Conservation (phyloP, 2,329 filamentous ascomycete species). For the Monosporascus ibericus region DNA sequence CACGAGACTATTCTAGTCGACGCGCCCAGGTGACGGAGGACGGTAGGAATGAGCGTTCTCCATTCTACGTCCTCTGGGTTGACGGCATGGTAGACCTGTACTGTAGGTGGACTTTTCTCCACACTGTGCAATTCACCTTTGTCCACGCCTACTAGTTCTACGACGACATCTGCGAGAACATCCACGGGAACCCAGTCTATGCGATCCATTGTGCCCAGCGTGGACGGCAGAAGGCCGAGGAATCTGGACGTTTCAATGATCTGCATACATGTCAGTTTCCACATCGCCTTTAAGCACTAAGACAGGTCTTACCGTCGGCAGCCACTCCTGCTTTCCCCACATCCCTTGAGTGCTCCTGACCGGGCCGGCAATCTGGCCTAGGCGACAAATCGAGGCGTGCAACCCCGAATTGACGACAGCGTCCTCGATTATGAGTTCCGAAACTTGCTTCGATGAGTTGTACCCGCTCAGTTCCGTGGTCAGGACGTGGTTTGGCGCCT, state of each 20-base stretch:
- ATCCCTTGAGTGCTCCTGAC: constrained; percentile 1
- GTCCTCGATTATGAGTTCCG: constrained; percentile 3
- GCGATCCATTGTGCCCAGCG: constrained; percentile 1
- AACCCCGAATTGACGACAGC: constrained; percentile 1
- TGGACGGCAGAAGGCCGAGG: constrained; percentile 6
- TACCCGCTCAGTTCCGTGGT: constrained; percentile 3
- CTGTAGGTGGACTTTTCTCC: not conserved
- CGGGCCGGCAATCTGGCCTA: constrained; percentile 4
- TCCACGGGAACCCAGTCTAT: constrained; percentile 6
- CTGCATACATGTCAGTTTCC: not conserved
- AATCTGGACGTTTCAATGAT: constrained; percentile 4
- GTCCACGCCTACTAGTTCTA: constrained; percentile 1
- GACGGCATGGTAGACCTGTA: not conserved
- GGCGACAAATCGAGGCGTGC: constrained; percentile 2
- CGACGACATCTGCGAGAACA: constrained; percentile 2
- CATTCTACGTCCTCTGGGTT: not conserved
- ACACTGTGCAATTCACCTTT: not conserved
- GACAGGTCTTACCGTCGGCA: constrained; percentile 2
- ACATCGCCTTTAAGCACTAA: not conserved
- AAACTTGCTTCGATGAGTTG: constrained; percentile 6
- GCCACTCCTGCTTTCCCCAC: constrained; percentile 6
- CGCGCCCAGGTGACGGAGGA: not conserved
- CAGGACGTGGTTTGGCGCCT: constrained; percentile 3
- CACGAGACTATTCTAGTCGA: not conserved
- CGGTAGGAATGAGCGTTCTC: not conserved